Evolutionary conservation across 164 flowering plant genomes (phyloP).

Genomic region (Platanus orientalis): DNA sequence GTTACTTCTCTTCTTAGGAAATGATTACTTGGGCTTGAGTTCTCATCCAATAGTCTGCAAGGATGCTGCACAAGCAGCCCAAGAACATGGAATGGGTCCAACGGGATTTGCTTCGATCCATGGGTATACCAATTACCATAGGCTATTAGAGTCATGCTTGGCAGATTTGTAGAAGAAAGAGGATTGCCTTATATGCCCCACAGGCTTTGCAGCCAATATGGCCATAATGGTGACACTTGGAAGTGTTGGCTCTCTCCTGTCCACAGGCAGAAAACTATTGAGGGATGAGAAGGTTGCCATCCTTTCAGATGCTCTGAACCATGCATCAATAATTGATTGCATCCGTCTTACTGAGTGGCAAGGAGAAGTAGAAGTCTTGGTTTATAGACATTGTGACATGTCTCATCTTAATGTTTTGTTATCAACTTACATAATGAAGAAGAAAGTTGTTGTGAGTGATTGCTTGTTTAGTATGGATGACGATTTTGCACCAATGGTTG

Average conservation of each 20-base stretch:
- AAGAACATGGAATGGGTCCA: too few relatives aligned
- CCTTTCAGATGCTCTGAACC: conserved; percentile 94
- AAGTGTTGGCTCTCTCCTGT: conserved; percentile 58
- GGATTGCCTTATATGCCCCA: conserved; percentile 98
- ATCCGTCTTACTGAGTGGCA: conserved; percentile 85
- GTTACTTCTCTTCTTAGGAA: too few relatives aligned
- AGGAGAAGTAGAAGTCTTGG: conserved; percentile 44
- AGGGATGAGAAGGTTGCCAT: too few relatives aligned
- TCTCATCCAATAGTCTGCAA: conserved; percentile 61
- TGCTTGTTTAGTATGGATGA: conserved; percentile 99
- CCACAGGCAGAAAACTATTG: conserved; percentile 36
- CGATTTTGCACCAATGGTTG: conserved; percentile 84
- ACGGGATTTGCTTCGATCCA: conserved; percentile 89
- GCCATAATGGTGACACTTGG: too few relatives aligned
- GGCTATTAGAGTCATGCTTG: too few relatives aligned
- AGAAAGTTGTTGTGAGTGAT: conserved; percentile 87
- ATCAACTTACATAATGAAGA: conserved; percentile 59
- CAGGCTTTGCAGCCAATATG: conserved; percentile 95
- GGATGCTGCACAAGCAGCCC: conserved; percentile 84
- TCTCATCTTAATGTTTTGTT: too few relatives aligned
- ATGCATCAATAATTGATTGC: conserved; percentile 94
- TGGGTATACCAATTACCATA: too few relatives aligned
- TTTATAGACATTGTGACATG: too few relatives aligned
- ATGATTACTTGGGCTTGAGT: too few relatives aligned
- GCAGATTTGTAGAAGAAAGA: conserved; percentile 87